Conservation (phyloP, 78 protist genomes). For the Capsaspora owczarzaki region DNA sequence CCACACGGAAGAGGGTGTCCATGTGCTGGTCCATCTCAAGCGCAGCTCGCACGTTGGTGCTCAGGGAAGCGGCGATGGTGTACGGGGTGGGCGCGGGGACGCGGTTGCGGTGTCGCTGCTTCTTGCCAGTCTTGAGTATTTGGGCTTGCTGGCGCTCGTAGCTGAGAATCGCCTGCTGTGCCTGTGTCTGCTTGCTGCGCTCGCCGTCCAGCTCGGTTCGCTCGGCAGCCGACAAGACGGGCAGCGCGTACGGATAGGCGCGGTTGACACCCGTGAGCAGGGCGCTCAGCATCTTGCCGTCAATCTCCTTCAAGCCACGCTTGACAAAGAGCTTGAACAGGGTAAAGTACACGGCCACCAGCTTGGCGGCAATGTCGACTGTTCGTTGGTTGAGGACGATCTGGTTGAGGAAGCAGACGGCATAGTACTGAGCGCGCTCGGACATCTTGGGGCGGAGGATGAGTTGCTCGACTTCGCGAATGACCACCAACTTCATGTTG, state of each 20-base stretch:
- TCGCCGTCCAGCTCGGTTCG: neutral
- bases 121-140: no score
- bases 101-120: no score
- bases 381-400: neutral
- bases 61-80: no score
- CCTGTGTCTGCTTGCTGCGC: neutral
- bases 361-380: neutral
- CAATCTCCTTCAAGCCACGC: neutral
- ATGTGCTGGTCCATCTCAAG: neutral
- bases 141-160: no score
- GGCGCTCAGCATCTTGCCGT: neutral
- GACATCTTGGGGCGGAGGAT: conserved; percentile 41
- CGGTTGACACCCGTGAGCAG: conserved; percentile 41
- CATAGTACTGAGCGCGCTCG: conserved; percentile 41
- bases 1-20: conserved; percentile 27
- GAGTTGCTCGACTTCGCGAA: conserved; percentile 39
- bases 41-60: no score
- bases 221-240: neutral
- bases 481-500: conserved; percentile 42
- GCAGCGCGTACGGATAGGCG: conserved; percentile 24
- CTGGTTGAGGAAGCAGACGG: conserved; percentile 22
- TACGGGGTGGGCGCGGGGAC: no score
- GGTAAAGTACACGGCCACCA: conserved; percentile 22
- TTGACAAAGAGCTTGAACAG: conserved; percentile 5
- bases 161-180: no score